Percentiles rank a stretch among this genome's conserved stretches.
phyloP scores from a whole-genome alignment of 164 flowering plant species.

The Umbellularia californica region DNA sequence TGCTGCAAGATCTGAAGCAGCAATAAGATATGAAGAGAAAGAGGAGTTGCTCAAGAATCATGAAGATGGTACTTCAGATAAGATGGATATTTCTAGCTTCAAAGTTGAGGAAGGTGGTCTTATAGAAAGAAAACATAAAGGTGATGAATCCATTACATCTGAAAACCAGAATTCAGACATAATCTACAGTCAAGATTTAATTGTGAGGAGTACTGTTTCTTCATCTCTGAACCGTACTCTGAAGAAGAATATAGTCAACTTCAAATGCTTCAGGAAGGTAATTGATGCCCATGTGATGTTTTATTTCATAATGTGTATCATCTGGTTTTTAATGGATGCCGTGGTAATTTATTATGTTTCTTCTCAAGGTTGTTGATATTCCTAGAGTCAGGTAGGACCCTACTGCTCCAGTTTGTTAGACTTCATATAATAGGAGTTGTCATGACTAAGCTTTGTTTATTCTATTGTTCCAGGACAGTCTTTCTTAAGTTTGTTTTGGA shows the following conservation, averaged over 20 bases:
- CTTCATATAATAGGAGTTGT: neutral
- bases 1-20: conserved; percentile 15
- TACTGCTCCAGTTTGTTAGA: neutral
- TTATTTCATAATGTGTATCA: neutral
- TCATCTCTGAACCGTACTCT: conserved; percentile 18
- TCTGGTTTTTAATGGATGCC: neutral
- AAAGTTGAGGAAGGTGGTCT: conserved; percentile 12
- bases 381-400: neutral
- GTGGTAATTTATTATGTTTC: neutral
- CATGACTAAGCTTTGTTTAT: neutral
- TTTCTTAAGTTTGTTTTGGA: neutral
- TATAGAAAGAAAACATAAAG: conserved; percentile 19
- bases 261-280: conserved; percentile 88
- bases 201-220: conserved; percentile 35
- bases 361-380: neutral
- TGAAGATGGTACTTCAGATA: conserved; percentile 15
- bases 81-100: conserved; percentile 4
- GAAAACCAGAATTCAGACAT: conserved; percentile 40
- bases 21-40: conserved; percentile 21
- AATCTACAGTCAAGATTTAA: conserved; percentile 63
- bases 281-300: neutral
- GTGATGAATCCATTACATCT: conserved; percentile 34
- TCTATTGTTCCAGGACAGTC: neutral
- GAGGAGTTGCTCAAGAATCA: conserved; percentile 10
- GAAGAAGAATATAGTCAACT: conserved; percentile 37